Evolutionary conservation across 139 green algal species (phyloP).

Genomic region (Nannochloris sp.): DNA sequence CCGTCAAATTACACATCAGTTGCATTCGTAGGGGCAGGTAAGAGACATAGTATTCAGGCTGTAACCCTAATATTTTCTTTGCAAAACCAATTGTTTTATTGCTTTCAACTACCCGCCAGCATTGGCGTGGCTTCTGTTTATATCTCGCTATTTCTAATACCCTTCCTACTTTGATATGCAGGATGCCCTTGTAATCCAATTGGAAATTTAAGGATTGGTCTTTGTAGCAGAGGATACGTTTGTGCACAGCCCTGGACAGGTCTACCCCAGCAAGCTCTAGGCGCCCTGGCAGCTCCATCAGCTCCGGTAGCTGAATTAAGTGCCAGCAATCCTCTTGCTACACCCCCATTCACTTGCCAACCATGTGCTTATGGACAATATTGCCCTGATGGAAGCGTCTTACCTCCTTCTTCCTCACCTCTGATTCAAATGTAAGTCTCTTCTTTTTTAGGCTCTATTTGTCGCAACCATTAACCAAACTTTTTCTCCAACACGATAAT

Average conservation of each 20-base stretch:
- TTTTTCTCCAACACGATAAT: neutral
- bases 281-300: neutral
- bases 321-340: neutral
- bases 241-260: slow-evolving; percentile 22
- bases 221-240: slow-evolving; percentile 24
- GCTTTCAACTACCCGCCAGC: no score
- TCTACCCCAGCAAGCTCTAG: neutral
- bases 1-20: neutral
- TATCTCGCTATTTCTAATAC: neutral
- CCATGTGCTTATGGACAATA: slow-evolving; percentile 35
- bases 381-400: slow-evolving; percentile 21
- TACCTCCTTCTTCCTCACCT: slow-evolving; percentile 12
- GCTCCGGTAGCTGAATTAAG: neutral
- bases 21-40: neutral
- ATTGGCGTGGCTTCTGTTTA: no score
- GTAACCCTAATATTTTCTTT: no score
- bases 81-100: no score
- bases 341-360: slow-evolving; percentile 9
- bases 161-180: neutral
- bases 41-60: no score
- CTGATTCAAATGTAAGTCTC: slow-evolving; percentile 1
- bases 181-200: slow-evolving; percentile 31
- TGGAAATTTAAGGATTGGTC: neutral
- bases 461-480: neutral
- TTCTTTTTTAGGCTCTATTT: slow-evolving; percentile 2